Base-by-base conservation (phyloP, 2,329 filamentous ascomycete genomes). In the Colletotrichum cuscutae region DNA sequence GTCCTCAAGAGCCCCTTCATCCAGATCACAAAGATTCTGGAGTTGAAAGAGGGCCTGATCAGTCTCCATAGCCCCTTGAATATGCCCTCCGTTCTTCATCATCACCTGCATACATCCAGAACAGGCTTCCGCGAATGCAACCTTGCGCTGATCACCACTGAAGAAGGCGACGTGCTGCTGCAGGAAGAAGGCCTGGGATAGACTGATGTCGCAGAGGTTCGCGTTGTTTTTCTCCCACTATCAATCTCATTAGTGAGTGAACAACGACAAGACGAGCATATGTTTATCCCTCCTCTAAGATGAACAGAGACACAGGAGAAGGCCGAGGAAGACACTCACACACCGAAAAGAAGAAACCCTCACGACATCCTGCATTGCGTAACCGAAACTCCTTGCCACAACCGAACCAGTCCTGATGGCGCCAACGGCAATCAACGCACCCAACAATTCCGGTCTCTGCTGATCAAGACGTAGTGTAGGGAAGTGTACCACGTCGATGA, bases 11-110 rank as follows among this genome's bases (percentile, higher is more conserved):
- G 19, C 6, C n/a, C 35, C 15, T 6, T 22, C 30, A 22, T 37
- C n/a, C 19, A 59, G 30, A 13, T 0, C 11, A 19, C 7, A 12
- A 9, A 59, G 4, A 15, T 24, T 22, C 8, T 12, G 5, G 19
- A 24, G n/a, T n/a, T 19, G 7, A 22, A n/a, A n/a, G 19, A 11
- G 19, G 28, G 5, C 11, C 8, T 59, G 30, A 22, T n/a, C 56
- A 8, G 28, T 8, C 11, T 26, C 35, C 35, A 12, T 46, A 1
- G 32, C 66, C 3, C 59, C 32, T 8, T 57, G 19, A 13, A 57
- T n/a, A 13, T 68, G 66, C 4, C 66, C 66, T 6, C 66, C 66
- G 32, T 64, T 68, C 32, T 57, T 56, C 19, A 68, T 57, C n/a
- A 64, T 32, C 9, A 68, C 32, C 26, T 68, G 46, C 15, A 46